Percentiles rank a stretch among this genome's conserved stretches.
phyloP scores from a whole-genome alignment of 306 rosid genomes.

The Ziziphus jujuba region DNA sequence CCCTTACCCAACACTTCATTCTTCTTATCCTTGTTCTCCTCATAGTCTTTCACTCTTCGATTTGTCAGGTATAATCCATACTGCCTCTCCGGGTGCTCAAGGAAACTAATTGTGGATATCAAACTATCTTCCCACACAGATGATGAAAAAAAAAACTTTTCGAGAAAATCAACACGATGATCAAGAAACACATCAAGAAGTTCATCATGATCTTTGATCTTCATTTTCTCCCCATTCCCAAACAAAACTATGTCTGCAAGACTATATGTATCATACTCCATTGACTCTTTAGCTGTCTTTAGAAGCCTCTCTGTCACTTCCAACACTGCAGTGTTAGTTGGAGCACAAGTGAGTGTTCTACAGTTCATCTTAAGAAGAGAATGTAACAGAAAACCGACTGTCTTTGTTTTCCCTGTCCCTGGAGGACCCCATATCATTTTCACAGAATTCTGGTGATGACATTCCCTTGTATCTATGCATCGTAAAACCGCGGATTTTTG shows the following conservation, averaged over 20 bases:
- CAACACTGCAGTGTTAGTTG: slow-evolving; percentile 57
- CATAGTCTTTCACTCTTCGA: background rate
- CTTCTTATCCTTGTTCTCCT: background rate
- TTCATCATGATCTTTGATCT: slow-evolving; percentile 14
- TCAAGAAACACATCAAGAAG: slow-evolving; percentile 29
- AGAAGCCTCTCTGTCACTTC: slow-evolving; percentile 37
- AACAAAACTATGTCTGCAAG: slow-evolving; percentile 39
- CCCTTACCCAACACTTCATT: background rate
- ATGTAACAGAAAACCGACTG: slow-evolving; percentile 37
- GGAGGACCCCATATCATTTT: slow-evolving; percentile 77
- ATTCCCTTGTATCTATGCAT: slow-evolving; percentile 33
- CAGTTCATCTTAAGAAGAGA: slow-evolving; percentile 29
- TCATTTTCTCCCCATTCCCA: slow-evolving; percentile 32
- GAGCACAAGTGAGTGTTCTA: slow-evolving; percentile 62
- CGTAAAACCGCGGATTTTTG: slow-evolving; percentile 43
- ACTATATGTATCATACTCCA: slow-evolving; percentile 8
- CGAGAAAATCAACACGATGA: slow-evolving; percentile 14
- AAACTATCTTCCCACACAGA: slow-evolving; percentile 26
- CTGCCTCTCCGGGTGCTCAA: slow-evolving; percentile 29
- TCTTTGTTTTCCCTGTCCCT: slow-evolving; percentile 67
- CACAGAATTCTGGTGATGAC: slow-evolving; percentile 26
- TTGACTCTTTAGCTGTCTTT: background rate
- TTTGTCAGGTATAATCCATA: slow-evolving; percentile 25
- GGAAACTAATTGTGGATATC: slow-evolving; percentile 19
- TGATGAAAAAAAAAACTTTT: background rate